A percentile compares a stretch with the other conserved stretches of the same genome.
Conservation (phyloP, 2,329 filamentous ascomycete genomes). For the Sarocladium kiliense region DNA sequence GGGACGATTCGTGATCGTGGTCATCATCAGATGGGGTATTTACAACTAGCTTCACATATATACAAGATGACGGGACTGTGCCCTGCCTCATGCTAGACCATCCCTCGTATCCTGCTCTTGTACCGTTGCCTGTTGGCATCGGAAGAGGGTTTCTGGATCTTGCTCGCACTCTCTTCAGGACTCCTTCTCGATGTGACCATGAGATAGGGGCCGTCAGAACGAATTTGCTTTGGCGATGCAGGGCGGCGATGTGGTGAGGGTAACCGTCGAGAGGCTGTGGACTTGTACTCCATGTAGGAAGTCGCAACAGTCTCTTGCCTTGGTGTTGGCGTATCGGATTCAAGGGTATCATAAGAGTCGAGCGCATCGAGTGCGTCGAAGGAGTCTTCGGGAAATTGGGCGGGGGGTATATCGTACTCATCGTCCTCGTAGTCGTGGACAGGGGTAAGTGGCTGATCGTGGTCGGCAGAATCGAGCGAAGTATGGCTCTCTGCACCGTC, state of each 20-base stretch:
- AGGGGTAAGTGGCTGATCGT: conserved; percentile 19
- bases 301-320: conserved; percentile 28
- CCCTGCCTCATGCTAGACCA: conserved; percentile 30
- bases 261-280: conserved; percentile 25
- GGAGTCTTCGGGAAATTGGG: conserved; percentile 34
- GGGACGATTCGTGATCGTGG: conserved; percentile 14
- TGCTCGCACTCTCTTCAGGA: conserved; percentile 40
- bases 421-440: conserved; percentile 27
- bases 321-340: conserved; percentile 40
- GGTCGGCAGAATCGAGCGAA: conserved; percentile 25
- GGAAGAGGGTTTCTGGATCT: conserved; percentile 41
- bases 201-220: conserved; percentile 19
- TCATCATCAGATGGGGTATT: conserved; percentile 32
- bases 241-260: conserved; percentile 27
- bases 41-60: conserved; percentile 33
- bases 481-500: conserved; percentile 37
- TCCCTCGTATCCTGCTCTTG: conserved; percentile 31
- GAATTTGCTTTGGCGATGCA: conserved; percentile 29
- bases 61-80: conserved; percentile 26
- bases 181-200: conserved; percentile 32
- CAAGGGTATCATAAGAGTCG: conserved; percentile 24
- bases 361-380: conserved; percentile 30
- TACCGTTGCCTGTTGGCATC: conserved; percentile 36
- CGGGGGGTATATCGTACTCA: conserved; percentile 28
- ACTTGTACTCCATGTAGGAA: conserved; percentile 31